Base-by-base conservation (phyloP, 2,329 filamentous ascomycete species). In the Immersiporthe knoxdaviesiana region DNA sequence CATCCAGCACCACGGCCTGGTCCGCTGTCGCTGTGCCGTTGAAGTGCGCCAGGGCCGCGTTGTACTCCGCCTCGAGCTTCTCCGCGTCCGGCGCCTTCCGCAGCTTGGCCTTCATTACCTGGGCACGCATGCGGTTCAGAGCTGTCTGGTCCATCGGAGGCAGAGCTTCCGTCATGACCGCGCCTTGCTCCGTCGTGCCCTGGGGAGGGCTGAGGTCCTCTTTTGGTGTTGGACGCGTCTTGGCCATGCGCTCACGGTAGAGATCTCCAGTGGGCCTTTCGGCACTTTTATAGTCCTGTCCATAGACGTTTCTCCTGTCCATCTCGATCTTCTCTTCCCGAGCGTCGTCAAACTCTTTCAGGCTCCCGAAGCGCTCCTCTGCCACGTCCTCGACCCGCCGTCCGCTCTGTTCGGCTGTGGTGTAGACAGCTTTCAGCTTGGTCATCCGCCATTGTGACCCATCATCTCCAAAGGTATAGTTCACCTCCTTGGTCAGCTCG, bases 401-500 rank as follows among this genome's bases (percentile, higher is more conserved):
- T 0, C 90, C 90, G 0, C 84, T 90, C 74, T 96, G 90, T 73
- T 97, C 86, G 0, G 94, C 93, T 66, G 90, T 87, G 35, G 88
- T 87, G 78, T 97, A 97, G 1, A 97, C 92, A 14, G 90, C 91
- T 73, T 92, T 94, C 41, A 99, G 87, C 79, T 94, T 97, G 7
- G 91, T 97, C 94, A 99, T 97, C 63, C 97, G 90, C 96, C 97
- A 99, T 74, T 93, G 88, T 18, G 94, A 95, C 0, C 96, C 95
- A 8, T 88, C 82, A 78, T 99, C 96, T 24, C 97, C 96, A 79
- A 99, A 97, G 0, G 83, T 92, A 77, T 98, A 99, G 69, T 88
- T 84, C 11, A 97, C 88, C 68, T 92, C 87, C 8, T 87, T 78
- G 30, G 84, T 81, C 12, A 87, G 78, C 18, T 88, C 84, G 37